Evolutionary conservation across 2,329 filamentous ascomycete genomes (phyloP), one percentile per base, ranked within the genome.

Genomic region (Fusarium stilboides): DNA sequence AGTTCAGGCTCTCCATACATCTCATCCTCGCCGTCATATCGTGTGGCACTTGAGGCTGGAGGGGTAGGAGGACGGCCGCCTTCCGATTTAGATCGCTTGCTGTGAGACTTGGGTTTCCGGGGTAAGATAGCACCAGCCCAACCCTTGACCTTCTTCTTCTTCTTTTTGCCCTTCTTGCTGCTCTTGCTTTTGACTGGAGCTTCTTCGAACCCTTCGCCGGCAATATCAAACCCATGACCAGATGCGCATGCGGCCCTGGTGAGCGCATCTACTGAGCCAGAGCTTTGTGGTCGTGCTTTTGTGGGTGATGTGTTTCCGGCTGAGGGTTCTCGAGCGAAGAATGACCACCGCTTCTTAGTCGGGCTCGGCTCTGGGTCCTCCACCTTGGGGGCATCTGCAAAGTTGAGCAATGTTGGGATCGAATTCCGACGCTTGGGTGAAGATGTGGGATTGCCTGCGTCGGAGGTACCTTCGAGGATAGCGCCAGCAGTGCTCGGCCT

Each of bases 401-500:
- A 70, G 19, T 83, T 79, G 15, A 82, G 79, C 10, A 91, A 76
- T 3, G 87, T 77, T 2, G 88, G 87, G 28, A 89, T 88, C 0
- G 89, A 90, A 62, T 89, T 89, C 51, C 88, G 85, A 63, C 88
- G 82, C 43, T 83, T 83, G 2, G 84, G 80, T 0, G 82, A 83
- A 8, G 74, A 71, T 8, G 71, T 72, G 9, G 55, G 36, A 20
- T 70, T 62, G 12, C 73, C 62, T 13, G 60, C 34, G n/a, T 74
- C 71, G 12, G 71, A 62, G 7, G 75, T 74, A 6, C 84, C 82
- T 65, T 92, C 89, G 14, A 93, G 78, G 50, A 93, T 83, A n/a
- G 90, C 89, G 31, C 91, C 91, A 19, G 91, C 91, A 3, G 91
- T 93, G 73, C 88, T 91, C 12, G 91, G 91, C 34, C 91, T 83